These are phyloP conservation scores for Carex myosuroides DNA, from an alignment of 176 grass and related monocot species.

Conservation along the genomic window DNA sequence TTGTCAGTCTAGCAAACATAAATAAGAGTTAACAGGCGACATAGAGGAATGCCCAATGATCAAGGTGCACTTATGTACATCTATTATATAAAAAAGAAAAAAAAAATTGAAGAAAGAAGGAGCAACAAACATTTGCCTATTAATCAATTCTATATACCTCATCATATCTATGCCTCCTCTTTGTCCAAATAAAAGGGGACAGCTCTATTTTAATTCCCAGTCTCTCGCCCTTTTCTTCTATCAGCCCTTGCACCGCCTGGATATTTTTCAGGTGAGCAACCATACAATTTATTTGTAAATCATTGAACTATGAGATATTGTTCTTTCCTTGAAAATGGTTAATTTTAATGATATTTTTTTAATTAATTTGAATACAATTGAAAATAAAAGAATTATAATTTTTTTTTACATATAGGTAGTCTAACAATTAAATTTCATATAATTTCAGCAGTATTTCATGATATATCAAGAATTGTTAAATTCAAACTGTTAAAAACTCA, in stretches of 20 bases:
- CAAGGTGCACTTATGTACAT: slow-evolving; percentile 19
- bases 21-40: slow-evolving; percentile 2
- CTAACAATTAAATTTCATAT: no score
- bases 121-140: slow-evolving; percentile 2
- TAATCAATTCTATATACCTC: slow-evolving; percentile 12
- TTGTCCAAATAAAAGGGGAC: slow-evolving; percentile 18
- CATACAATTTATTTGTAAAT: background rate
- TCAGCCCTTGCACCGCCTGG: background rate
- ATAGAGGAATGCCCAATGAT: slow-evolving; percentile 27
- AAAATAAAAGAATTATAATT: no score
- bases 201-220: slow-evolving; percentile 3
- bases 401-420: no score
- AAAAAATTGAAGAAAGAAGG: background rate
- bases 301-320: background rate
- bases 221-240: background rate
- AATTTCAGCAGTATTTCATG: no score
- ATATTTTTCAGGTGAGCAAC: slow-evolving; percentile 2
- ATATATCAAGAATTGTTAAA: no score
- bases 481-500: no score
- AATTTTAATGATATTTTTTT: no score
- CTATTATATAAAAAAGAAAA: background rate
- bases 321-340: no score
- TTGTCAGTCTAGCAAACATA: slow-evolving; percentile 7
- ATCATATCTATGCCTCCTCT: slow-evolving; percentile 24
- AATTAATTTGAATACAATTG: no score